Conservation (phyloP, 371 early-diverging fungal genomes). For the Mortierella sp. region DNA sequence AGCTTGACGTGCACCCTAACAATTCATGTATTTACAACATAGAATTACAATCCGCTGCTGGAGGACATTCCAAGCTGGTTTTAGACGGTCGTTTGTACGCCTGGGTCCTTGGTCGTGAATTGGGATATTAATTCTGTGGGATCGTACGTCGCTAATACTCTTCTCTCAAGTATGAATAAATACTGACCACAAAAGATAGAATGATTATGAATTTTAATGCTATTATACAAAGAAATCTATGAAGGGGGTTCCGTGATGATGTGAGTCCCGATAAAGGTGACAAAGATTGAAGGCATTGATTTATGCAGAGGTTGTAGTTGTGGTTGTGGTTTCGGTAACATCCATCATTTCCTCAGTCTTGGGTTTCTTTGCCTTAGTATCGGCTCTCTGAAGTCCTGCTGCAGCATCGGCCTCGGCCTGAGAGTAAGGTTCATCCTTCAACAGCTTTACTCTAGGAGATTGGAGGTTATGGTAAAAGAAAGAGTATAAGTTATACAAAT, state of each 20-base stretch:
- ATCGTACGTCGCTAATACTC: no score
- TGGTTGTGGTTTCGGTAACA: slow-evolving; percentile 22
- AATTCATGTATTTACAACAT: neutral
- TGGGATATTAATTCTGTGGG: slow-evolving; percentile 12
- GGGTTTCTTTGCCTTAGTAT: slow-evolving; percentile 55
- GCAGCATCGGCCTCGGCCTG: slow-evolving; percentile 86
- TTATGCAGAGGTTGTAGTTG: slow-evolving; percentile 35
- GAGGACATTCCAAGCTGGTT: slow-evolving; percentile 38
- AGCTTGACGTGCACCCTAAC: neutral
- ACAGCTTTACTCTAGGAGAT: slow-evolving; percentile 66
- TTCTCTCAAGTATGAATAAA: neutral
- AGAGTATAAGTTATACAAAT: neutral
- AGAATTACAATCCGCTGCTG: slow-evolving; percentile 38
- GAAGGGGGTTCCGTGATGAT: slow-evolving; percentile 12
- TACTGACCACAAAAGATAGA: neutral
- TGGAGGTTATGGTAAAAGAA: neutral
- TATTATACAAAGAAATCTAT: slow-evolving; percentile 21
- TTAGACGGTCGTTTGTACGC: slow-evolving; percentile 48
- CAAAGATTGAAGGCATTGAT: neutral
- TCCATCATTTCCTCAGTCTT: slow-evolving; percentile 46
- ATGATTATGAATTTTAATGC: slow-evolving; percentile 8
- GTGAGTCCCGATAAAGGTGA: neutral
- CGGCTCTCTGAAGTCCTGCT: slow-evolving; percentile 68
- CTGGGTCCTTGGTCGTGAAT: slow-evolving; percentile 47
- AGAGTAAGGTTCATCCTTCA: slow-evolving; percentile 80